A percentile compares a stretch with the other conserved stretches of the same genome.
These are phyloP conservation scores for Colletotrichum zoysiae DNA, from an alignment of 2,329 filamentous ascomycete genomes.

Conservation along the genomic window DNA sequence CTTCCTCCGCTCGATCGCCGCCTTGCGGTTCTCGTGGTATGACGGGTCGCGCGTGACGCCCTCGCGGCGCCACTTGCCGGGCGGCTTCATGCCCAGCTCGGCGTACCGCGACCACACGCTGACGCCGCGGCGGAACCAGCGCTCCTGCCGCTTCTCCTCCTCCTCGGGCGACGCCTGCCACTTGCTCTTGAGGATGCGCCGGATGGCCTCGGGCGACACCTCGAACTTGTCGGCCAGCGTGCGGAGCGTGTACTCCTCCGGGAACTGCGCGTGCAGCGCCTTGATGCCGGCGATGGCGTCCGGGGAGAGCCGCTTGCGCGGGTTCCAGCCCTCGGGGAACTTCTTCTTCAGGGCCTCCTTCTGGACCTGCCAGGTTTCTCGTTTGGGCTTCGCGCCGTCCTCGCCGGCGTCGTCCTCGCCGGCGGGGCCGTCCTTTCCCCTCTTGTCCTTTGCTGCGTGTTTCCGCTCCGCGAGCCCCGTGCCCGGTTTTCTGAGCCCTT, in stretches of 20 bases:
- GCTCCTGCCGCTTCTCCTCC: conserved; percentile 67
- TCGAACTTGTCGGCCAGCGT: conserved; percentile 83
- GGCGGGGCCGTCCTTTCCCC: background rate
- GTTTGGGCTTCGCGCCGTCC: conserved; percentile 42
- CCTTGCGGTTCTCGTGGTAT: conserved; percentile 54
- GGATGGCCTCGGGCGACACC: conserved; percentile 87
- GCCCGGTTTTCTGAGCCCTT: conserved; percentile 39
- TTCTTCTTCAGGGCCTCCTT: conserved; percentile 82
- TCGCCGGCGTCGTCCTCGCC: conserved; percentile 40
- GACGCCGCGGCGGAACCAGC: conserved; percentile 73
- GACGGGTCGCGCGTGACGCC: conserved; percentile 61
- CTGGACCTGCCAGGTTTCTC: conserved; percentile 78
- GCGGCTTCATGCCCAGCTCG: conserved; percentile 72
- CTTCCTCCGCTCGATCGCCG: conserved; percentile 46
- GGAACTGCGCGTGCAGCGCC: conserved; percentile 81
- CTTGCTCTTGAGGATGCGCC: conserved; percentile 85
- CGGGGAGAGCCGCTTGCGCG: conserved; percentile 88
- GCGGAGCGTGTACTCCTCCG: conserved; percentile 80
- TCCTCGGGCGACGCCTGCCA: conserved; percentile 74
- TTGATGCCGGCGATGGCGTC: conserved; percentile 93
- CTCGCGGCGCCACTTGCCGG: conserved; percentile 69
- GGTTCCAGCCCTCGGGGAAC: conserved; percentile 84
- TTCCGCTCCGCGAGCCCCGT: conserved; percentile 1
- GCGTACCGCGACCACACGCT: conserved; percentile 71
- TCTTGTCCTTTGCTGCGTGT: background rate